These are phyloP conservation scores for Epichloe hybrida DNA, from an alignment of 2,329 filamentous ascomycete species.

Conservation along the genomic window DNA sequence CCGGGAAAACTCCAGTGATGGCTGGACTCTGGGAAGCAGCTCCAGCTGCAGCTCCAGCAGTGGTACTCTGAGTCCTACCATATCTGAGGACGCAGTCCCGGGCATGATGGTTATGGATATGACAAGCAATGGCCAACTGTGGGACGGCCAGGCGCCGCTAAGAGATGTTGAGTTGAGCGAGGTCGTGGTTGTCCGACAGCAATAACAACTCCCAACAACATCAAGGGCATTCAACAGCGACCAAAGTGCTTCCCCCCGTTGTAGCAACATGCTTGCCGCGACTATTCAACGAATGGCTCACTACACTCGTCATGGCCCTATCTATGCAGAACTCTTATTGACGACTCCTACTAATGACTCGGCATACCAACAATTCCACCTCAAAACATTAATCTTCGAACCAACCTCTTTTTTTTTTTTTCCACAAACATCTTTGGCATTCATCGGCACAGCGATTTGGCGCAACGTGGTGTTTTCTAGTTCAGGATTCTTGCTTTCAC, in stretches of 20 bases:
- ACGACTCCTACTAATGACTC: conserved; percentile 14
- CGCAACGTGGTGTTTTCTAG: conserved; percentile 20
- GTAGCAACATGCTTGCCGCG: background rate
- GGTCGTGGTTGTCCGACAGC: conserved; percentile 28
- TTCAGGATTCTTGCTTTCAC: background rate
- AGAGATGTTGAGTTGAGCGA: conserved; percentile 32
- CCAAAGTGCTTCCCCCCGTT: background rate
- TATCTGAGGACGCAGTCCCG: conserved; percentile 29
- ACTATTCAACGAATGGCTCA: background rate
- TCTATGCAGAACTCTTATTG: background rate
- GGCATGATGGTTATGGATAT: conserved; percentile 23
- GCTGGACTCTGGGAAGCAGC: conserved; percentile 80
- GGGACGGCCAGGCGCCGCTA: conserved; percentile 23
- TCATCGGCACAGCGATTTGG: conserved; percentile 27
- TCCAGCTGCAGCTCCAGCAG: conserved; percentile 45
- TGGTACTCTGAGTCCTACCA: conserved; percentile 35
- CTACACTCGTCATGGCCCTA: conserved; percentile 4
- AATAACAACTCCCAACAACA: background rate
- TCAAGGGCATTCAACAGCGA: background rate
- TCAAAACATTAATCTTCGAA: conserved; percentile 18
- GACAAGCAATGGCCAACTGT: conserved; percentile 23
- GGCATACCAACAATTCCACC: conserved; percentile 6
- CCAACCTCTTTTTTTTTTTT: conserved; percentile 11
- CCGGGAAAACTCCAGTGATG: conserved; percentile 52
- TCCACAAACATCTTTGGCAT: conserved; percentile 23